Percentiles rank a stretch among this genome's conserved stretches.
Conservation (phyloP, 352 stramenopile species). For the Pythium oligandrum region DNA sequence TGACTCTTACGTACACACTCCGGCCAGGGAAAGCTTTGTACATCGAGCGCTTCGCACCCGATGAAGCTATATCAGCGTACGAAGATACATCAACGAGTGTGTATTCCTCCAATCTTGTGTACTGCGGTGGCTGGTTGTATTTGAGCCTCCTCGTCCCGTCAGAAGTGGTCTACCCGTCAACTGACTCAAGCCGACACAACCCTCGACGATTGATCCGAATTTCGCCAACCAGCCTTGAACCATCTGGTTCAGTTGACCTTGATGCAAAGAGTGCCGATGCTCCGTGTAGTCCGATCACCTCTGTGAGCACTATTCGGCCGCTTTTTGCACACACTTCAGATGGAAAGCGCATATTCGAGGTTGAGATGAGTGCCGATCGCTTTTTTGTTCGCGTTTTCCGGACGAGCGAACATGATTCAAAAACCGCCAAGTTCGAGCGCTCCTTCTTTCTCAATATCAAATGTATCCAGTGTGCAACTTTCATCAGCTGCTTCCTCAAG, state of each 20-base stretch:
- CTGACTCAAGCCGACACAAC: conserved; percentile 6
- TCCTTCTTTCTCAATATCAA: conserved; percentile 38
- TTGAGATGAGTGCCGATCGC: conserved; percentile 27
- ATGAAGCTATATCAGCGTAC: conserved; percentile 23
- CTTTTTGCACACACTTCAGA: conserved; percentile 44
- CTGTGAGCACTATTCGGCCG: conserved; percentile 6
- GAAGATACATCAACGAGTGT: conserved; percentile 25
- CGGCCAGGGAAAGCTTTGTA: conserved; percentile 14
- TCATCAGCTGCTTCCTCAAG: conserved; percentile 30
- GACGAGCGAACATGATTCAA: conserved; percentile 10
- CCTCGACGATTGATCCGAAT: conserved; percentile 24
- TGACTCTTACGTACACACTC: conserved; percentile 19
- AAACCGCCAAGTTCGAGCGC: conserved; percentile 6
- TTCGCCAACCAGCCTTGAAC: conserved; percentile 12
- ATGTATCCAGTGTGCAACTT: conserved; percentile 25
- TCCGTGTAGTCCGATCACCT: not conserved
- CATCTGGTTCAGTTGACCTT: conserved; percentile 8
- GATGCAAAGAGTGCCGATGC: conserved; percentile 7
- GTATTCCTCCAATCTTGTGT: conserved; percentile 46
- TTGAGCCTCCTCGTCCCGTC: conserved; percentile 35
- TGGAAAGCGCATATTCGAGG: conserved; percentile 49
- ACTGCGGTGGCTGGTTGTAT: conserved; percentile 37
- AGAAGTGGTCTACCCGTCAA: conserved; percentile 9
- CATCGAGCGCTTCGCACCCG: conserved; percentile 16
- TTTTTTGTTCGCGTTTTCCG: conserved; percentile 43